Evolutionary conservation across 345 rosid species (phyloP), one percentile per base, ranked within the genome.

Genomic region (Diplotaxis tenuifolia): DNA sequence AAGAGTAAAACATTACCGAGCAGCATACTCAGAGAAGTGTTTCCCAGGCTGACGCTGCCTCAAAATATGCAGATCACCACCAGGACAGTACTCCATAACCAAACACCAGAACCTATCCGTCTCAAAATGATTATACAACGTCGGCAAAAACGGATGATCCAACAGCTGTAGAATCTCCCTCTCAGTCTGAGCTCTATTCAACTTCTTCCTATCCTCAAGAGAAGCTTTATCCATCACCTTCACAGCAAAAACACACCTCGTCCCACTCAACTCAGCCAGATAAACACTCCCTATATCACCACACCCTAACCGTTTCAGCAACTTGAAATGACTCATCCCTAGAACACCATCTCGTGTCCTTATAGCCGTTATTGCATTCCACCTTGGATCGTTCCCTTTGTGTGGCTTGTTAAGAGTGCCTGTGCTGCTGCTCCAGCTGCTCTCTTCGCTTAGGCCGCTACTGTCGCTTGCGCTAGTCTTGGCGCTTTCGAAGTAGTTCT

Each of bases 171-270:
- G 82, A 82, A 95, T 95, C 79, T 95, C 97, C 74, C 99, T 88
- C 79, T 95, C 99, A 0, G 99, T 95, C 76, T 95, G 99, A 79
- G 96, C 97, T 80, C 99, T 79, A 25, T 84, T 88, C 82, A 95
- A 80, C 85, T 95, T 95, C 84, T 95, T 95, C 74, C 99, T 83
- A 78, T 92, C 83, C 62, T 93, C 96, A 71, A 94, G 96, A 56
- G 98, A 94, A 28, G 96, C 93, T 84, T 94, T 94, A 78, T 95
- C 99, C 99, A 95, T 95, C 52, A 95, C 99, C 76, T 95, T 95
- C 85, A 95, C 93, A 19, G 99, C 99, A 64, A 95, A 95, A 81
- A 82, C 87, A 71, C 96, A 92, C 28, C 87, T 84, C 72, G 99
- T 92, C 32, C 96, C 91, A 50, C 92, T 91, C 55, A 95, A 76